A percentile compares a stretch with the other conserved stretches of the same genome.
Evolutionary conservation across 2,329 filamentous ascomycete species (phyloP).

Genomic region (Cercospora citrullina): DNA sequence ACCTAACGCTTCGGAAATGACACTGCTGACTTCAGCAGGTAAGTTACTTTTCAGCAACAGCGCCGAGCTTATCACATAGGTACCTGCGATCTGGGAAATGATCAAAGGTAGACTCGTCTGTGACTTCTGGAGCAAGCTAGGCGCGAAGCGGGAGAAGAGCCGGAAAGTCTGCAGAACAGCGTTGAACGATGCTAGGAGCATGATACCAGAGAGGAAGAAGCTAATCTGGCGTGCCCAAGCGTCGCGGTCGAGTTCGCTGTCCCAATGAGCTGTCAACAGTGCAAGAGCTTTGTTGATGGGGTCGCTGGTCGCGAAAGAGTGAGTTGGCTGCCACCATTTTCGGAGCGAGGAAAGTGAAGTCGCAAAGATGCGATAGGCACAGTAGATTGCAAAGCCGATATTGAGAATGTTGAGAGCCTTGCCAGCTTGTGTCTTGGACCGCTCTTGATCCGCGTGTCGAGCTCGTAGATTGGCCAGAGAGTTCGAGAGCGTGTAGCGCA

Average conservation of each 20-base stretch:
- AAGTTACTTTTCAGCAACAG: constrained; percentile 76
- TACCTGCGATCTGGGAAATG: constrained; percentile 77
- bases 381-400: constrained; percentile 76
- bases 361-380: constrained; percentile 76
- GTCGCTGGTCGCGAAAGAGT: constrained; percentile 68
- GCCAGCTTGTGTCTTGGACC: constrained; percentile 67
- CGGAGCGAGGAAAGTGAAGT: constrained; percentile 68
- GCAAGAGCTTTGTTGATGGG: constrained; percentile 82
- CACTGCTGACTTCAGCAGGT: constrained; percentile 72
- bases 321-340: constrained; percentile 49
- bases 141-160: constrained; percentile 74
- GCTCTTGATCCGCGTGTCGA: constrained; percentile 63
- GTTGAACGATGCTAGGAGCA: constrained; percentile 78
- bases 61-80: constrained; percentile 80
- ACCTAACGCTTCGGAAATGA: constrained; percentile 74
- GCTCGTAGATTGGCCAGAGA: constrained; percentile 64
- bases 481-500: constrained; percentile 69
- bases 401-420: constrained; percentile 63
- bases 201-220: constrained; percentile 78
- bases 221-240: constrained; percentile 85
- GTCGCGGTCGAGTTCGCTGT: constrained; percentile 75
- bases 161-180: constrained; percentile 83
- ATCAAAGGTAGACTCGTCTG: constrained; percentile 77
- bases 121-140: constrained; percentile 68
- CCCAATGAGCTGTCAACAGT: constrained; percentile 78